Evolutionary conservation across 352 stramenopile genomes (phyloP).

Genomic region (Aphanomyces stellatus): DNA sequence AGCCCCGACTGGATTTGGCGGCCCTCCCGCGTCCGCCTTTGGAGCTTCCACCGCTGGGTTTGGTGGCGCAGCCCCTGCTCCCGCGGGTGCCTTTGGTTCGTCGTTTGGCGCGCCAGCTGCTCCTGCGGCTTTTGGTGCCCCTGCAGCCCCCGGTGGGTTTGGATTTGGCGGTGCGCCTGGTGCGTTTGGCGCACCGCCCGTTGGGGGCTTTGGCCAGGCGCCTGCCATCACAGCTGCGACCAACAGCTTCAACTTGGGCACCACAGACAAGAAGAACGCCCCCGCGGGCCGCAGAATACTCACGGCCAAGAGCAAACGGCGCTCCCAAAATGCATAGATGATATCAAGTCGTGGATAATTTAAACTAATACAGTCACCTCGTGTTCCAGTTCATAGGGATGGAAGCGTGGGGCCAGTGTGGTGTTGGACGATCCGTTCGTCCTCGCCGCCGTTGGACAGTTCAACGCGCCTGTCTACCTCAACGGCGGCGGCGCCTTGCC

Average conservation of each 20-base stretch:
- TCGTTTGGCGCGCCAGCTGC: constrained; percentile 13
- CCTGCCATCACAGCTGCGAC: constrained; percentile 20
- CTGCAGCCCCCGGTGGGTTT: constrained; percentile 18
- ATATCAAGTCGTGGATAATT: not conserved
- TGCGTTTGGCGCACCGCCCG: constrained; percentile 28
- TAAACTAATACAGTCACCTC: not conserved
- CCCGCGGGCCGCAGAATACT: not conserved
- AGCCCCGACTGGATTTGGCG: constrained; percentile 20
- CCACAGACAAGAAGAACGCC: constrained; percentile 25
- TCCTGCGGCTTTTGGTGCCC: constrained; percentile 24
- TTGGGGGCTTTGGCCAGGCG: constrained; percentile 28
- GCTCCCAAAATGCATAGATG: not conserved
- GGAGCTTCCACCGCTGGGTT: constrained; percentile 8
- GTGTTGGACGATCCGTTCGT: too few relatives aligned
- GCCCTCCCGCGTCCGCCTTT: too few relatives aligned
- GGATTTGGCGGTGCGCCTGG: constrained; percentile 18
- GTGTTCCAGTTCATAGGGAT: too few relatives aligned
- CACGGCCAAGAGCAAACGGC: not conserved
- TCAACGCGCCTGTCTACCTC: too few relatives aligned
- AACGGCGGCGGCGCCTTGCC: too few relatives aligned
- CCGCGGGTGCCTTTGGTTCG: constrained; percentile 11
- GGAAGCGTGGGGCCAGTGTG: too few relatives aligned
- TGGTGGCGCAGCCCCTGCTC: constrained; percentile 15
- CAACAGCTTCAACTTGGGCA: constrained; percentile 60
- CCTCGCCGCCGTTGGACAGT: too few relatives aligned